Evolutionary conservation across 2,329 filamentous ascomycete genomes (phyloP).

Genomic region (Fusarium sp.): DNA sequence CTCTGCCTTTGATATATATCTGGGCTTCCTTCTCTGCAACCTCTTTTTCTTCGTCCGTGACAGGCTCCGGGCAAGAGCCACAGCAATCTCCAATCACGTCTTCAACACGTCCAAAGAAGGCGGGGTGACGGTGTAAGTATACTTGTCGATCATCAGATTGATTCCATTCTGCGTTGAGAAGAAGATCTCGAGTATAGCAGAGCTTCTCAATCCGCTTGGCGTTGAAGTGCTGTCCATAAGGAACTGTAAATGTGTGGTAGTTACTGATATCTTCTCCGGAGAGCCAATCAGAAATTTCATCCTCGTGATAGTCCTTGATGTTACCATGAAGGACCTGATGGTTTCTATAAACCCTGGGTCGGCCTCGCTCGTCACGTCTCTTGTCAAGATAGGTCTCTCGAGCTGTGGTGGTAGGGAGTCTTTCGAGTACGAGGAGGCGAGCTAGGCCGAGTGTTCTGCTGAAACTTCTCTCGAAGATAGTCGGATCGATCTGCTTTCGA

Average conservation of each 20-base stretch:
- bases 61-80: conserved; percentile 78
- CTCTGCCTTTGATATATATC: conserved; percentile 79
- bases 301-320: conserved; percentile 81
- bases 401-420: conserved; percentile 76
- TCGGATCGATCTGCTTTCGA: conserved; percentile 82
- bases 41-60: conserved; percentile 78
- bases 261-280: conserved; percentile 81
- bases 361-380: conserved; percentile 77
- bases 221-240: conserved; percentile 72
- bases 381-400: conserved; percentile 79
- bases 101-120: conserved; percentile 82
- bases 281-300: conserved; percentile 88
- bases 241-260: conserved; percentile 82
- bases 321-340: conserved; percentile 67
- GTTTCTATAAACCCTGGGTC: conserved; percentile 66
- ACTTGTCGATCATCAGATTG: conserved; percentile 79
- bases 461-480: conserved; percentile 88
- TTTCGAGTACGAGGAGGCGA: conserved; percentile 82
- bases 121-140: conserved; percentile 84
- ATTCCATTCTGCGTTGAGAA: conserved; percentile 91
- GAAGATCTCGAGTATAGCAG: conserved; percentile 82
- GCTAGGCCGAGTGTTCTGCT: conserved; percentile 81
- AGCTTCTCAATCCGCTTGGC: conserved; percentile 84
- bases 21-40: conserved; percentile 79
- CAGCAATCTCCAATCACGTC: conserved; percentile 87